Conservation (phyloP, 805 yeast genomes). For the Aciculoconidium aculeatum region DNA sequence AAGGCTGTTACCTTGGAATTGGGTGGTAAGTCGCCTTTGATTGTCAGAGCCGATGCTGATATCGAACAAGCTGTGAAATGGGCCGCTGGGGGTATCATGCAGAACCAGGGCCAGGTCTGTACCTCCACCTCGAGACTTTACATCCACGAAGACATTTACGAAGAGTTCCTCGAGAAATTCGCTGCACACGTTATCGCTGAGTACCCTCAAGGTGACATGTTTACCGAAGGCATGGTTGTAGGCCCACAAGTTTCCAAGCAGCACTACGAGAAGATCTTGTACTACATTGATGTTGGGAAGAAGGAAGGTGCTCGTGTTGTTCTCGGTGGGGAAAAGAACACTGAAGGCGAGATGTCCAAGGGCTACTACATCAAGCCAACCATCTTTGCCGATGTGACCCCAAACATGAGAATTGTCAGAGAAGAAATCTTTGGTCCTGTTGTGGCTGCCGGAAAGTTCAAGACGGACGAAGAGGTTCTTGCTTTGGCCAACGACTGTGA, state of each 20-base stretch:
- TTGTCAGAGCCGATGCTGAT: constrained; percentile 60
- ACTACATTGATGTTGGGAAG: constrained; percentile 38
- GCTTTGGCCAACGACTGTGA: constrained; percentile 63
- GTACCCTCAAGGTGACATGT: constrained; percentile 56
- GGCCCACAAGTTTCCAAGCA: constrained; percentile 59
- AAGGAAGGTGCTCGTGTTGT: constrained; percentile 39
- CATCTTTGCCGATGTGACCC: constrained; percentile 63
- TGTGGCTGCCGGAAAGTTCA: constrained; percentile 60
- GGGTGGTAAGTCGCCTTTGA: constrained; percentile 67
- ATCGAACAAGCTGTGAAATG: constrained; percentile 61
- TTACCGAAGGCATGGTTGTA: constrained; percentile 39
- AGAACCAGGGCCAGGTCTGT: constrained; percentile 65
- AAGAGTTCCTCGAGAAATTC: constrained; percentile 42
- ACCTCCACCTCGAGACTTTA: constrained; percentile 61
- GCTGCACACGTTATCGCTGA: constrained; percentile 40
- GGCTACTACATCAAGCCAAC: constrained; percentile 77
- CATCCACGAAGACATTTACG: constrained; percentile 52
- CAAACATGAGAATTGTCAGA: constrained; percentile 56
- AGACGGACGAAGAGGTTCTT: constrained; percentile 62
- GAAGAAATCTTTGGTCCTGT: constrained; percentile 93
- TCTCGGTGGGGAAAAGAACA: constrained; percentile 36
- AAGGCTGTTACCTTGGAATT: constrained; percentile 65
- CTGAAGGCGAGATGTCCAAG: constrained; percentile 31
- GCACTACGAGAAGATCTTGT: constrained; percentile 47
- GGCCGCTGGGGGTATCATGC: constrained; percentile 61